A percentile compares a stretch with the other conserved stretches of the same genome.
phyloP scores from a whole-genome alignment of 2,329 filamentous ascomycete genomes.

The Ramichloridium luteum region DNA sequence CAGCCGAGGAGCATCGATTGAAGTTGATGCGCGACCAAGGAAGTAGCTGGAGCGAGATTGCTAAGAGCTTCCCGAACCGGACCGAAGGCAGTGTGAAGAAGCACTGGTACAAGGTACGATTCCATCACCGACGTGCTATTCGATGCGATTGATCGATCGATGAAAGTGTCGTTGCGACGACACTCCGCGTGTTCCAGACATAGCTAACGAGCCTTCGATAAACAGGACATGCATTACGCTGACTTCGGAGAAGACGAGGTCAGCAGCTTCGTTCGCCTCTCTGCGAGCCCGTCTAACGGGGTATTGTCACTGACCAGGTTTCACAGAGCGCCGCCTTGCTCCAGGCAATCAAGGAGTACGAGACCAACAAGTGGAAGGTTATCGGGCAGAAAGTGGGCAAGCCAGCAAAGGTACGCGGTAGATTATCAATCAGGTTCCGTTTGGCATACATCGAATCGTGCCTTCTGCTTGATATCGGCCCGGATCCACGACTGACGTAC shows the following conservation, averaged over 20 bases:
- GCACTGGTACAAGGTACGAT: conserved; percentile 92
- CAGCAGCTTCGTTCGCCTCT: conserved; percentile 34
- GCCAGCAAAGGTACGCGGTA: conserved; percentile 66
- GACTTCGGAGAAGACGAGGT: conserved; percentile 98
- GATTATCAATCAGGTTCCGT: background rate
- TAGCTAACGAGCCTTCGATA: too few species aligned
- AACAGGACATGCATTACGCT: conserved; percentile 97
- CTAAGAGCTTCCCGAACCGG: conserved; percentile 88
- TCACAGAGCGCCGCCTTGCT: conserved; percentile 63
- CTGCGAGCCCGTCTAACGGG: conserved; percentile 13
- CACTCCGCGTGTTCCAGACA: conserved; percentile 4
- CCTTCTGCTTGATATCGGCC: conserved; percentile 10
- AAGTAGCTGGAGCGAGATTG: conserved; percentile 95
- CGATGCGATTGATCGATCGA: background rate
- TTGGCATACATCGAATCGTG: conserved; percentile 1
- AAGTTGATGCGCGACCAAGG: conserved; percentile 91
- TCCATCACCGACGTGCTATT: too few species aligned
- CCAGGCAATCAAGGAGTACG: conserved; percentile 95
- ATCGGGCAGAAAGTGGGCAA: conserved; percentile 96
- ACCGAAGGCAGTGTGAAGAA: conserved; percentile 99
- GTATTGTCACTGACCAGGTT: conserved; percentile 13
- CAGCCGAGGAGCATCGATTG: conserved; percentile 79
- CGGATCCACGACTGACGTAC: background rate
- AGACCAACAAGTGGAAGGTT: conserved; percentile 96
- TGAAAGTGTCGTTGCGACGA: conserved; percentile 5